Percentiles rank a stretch among this genome's conserved stretches.
phyloP scores from a whole-genome alignment of 2,329 filamentous ascomycete genomes.

The Cercospora brassicicola region DNA sequence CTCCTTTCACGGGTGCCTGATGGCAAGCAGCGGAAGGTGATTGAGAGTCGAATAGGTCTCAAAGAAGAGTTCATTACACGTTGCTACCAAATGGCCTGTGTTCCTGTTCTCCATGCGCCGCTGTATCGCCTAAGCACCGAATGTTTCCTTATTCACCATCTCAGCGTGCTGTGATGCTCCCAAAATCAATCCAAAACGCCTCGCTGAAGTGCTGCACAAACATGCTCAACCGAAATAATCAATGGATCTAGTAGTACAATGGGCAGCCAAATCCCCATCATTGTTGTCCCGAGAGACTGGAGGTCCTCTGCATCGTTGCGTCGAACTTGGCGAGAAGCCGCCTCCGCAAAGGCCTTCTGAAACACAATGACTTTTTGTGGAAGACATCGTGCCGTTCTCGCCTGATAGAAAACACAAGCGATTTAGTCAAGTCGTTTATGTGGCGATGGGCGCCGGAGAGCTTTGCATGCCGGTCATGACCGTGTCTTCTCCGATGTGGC shows the following conservation, averaged over 20 bases:
- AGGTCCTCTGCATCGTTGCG: not conserved
- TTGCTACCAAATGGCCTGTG: not conserved
- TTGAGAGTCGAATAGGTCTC: not conserved
- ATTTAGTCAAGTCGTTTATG: not conserved
- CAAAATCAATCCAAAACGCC: conserved; percentile 15
- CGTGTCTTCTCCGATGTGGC: conserved; percentile 43
- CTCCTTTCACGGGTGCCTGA: not conserved
- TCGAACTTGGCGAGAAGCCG: not conserved
- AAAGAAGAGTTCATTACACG: not conserved
- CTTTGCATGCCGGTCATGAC: conserved; percentile 38
- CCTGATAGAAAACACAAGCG: not conserved
- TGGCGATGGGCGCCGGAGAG: conserved; percentile 35
- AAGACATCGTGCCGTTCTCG: not conserved
- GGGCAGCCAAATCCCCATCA: not conserved
- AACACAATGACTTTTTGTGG: not conserved
- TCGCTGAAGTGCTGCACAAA: conserved; percentile 15
- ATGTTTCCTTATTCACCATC: not conserved
- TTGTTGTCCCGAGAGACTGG: not conserved
- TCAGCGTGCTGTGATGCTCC: conserved; percentile 3
- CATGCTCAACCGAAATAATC: not conserved
- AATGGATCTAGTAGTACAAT: not conserved
- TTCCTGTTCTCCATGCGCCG: not conserved
- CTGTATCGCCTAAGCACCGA: not conserved
- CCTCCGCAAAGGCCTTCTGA: not conserved
- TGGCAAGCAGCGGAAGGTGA: not conserved